Evolutionary conservation across 2,329 filamentous ascomycete species (phyloP), one percentile per base, ranked within the genome.

Genomic region (Camptophora hylomeconis): DNA sequence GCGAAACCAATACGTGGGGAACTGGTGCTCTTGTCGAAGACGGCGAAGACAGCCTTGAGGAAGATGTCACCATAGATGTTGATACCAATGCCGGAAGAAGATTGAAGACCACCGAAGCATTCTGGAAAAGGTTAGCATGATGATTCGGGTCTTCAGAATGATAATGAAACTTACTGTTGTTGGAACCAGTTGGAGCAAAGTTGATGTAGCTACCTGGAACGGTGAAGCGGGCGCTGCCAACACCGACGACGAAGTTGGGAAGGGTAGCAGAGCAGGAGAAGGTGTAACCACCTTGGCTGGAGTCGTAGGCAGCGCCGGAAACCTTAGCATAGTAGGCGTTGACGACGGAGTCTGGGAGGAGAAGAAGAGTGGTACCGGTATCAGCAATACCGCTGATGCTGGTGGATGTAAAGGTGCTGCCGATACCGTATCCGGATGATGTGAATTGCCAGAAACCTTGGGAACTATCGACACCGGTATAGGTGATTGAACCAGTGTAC

Each of bases 71-170:
- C 82, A 32, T 86, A 69, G 46, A 92, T 82, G 32, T 65, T 71
- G 38, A 75, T 63, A 5, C 63, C 63, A 25, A 76, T 53, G 11
- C 63, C 67, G 2, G 52, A 46, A 43, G 67, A 61, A 39, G 55
- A 63, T 61, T 89, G 82, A 38, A 92, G 67, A 26, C 80, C 82
- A 31, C 81, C 81, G 51, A 71, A 86, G 63, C 82, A 89, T n/a
- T n/a, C 11, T 12, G 15, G 21, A 24, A 21, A 17, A 15, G 7
- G 15, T 28, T 17, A 8, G 20, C 4, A 23, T 5, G 14, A 11
- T n/a, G 14, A 8, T 5, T 13, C 4, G 8, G 20, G 11, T 23
- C 20, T 23, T 5, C n/a, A 23, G 8, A 23, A 23, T 13, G 14
- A 23, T 23, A 23, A 23, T 23, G 14, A 8, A 8, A 5, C 20